Base-by-base conservation (phyloP, 1,284 basidiomycete genomes). In the Ustilago bromivora region DNA sequence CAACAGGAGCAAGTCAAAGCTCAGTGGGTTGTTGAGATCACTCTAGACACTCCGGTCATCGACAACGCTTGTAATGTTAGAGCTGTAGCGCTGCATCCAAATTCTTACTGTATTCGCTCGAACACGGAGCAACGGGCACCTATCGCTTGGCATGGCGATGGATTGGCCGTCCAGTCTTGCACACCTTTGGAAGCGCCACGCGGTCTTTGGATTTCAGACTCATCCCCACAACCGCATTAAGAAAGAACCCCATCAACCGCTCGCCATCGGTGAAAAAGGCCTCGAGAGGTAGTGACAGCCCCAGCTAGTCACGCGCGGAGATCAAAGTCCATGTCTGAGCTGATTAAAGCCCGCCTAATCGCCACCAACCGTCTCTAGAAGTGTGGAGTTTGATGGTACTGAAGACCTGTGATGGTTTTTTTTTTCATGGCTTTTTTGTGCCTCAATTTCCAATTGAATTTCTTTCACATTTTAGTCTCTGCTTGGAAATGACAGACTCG, bases 301-400 rank as follows among this genome's bases (percentile, higher is more conserved):
- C 15, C 41, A 32, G 13, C 32, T n/a, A 23, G 53, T 55, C n/a
- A 15, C 32, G n/a, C 53, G 35, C 34, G 41, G 41, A 57, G 41
- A 43, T 32, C 23, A 32, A 56, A 56, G 4, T 4, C 34, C 11
- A 6, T 34, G 40, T 46, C 56, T 57, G 56, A 57, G 56, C 41
- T 46, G 17, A 47, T 46, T 49, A 60, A 60, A 60, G 1, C 47
- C 47, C 58, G 58, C 17, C 34, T 41, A 60, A 28, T 49, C 58
- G 58, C 58, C 58, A 60, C 35, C 17, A 40, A 47, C 49, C 49
- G 31, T 31, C 15, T 28, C 23, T 32, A 32, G 49, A 51, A 51
- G 49, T 15, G 15, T 10, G 12, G 12, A 32, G 8, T 28, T 41
- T 41, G 1, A 19, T 19, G 11, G 49, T 51, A 31, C 23, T 7